These are phyloP conservation scores for Pyrenochaeta sp. DNA, from an alignment of 2,329 filamentous ascomycete species.

Conservation along the genomic window DNA sequence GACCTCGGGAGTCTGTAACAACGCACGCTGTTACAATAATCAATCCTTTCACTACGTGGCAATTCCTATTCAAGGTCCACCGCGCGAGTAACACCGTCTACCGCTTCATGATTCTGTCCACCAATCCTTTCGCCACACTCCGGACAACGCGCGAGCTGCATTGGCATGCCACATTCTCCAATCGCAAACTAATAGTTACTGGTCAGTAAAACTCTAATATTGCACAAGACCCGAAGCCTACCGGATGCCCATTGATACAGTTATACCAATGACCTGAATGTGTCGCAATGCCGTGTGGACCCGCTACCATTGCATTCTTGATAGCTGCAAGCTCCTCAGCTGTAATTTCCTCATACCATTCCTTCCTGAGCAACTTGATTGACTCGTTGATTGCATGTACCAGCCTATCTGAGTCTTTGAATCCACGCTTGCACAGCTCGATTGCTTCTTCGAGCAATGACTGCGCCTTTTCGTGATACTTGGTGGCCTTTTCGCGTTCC, in stretches of 20 bases:
- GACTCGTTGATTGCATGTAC: slow-evolving; percentile 33
- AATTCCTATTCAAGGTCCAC: slow-evolving; percentile 58
- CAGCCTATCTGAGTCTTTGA: slow-evolving; percentile 38
- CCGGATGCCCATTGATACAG: slow-evolving; percentile 64
- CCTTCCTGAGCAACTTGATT: slow-evolving; percentile 36
- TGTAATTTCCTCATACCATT: slow-evolving; percentile 53
- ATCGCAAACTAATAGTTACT: slow-evolving; percentile 58
- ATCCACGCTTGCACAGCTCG: slow-evolving; percentile 42
- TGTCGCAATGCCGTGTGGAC: slow-evolving; percentile 49
- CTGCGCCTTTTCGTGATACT: slow-evolving; percentile 26
- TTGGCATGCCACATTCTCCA: slow-evolving; percentile 72
- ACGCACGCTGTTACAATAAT: too few species aligned
- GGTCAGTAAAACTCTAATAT: background rate
- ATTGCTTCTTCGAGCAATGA: slow-evolving; percentile 36
- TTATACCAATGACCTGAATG: slow-evolving; percentile 68
- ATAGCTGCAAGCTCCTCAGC: slow-evolving; percentile 54
- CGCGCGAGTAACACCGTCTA: slow-evolving; percentile 61
- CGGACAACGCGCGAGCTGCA: slow-evolving; percentile 67
- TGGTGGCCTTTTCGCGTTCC: slow-evolving; percentile 14
- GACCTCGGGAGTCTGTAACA: too few species aligned
- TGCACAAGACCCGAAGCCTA: slow-evolving; percentile 28
- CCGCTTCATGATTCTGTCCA: slow-evolving; percentile 60
- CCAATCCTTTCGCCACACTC: slow-evolving; percentile 67
- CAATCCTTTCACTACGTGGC: too few species aligned
- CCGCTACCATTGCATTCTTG: slow-evolving; percentile 57